Evolutionary conservation across 805 yeast genomes (phyloP), one percentile per base, ranked within the genome.

Genomic region (Sugiyamaella smithiae): DNA sequence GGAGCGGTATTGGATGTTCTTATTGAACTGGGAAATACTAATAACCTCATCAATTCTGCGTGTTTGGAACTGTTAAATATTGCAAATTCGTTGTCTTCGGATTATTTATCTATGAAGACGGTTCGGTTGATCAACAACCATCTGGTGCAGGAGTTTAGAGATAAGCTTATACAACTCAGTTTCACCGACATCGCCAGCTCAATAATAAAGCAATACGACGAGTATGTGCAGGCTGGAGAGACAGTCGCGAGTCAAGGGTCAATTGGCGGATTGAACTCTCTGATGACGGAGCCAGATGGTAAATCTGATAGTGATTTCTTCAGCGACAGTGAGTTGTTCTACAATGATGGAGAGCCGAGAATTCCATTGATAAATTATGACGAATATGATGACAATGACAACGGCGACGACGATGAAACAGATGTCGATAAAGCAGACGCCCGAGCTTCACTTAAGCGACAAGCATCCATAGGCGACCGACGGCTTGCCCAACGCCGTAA

Each of bases 11-110:
- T 86, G 49, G 60, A 64, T 1, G 68, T 80, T 43, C 70, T 85
- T 52, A 66, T 69, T 19, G 74, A 69, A 11, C 76, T 79, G 7
- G 69, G 74, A 5, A 66, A 70, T 25, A 66, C 67, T 32, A 81
- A 85, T 61, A 85, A 82, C 60, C 67, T 89, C 51, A 75, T 85
- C 2, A 85, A 81, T 59, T 88, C 97, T 0, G 77, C 90, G 4
- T 77, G 91, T 54, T 70, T 88, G 40, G 89, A 85, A 61, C 70
- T 90, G 32, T 51, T 66, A 45, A 49, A 49, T 33, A 26, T 46
- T 17, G 19, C 38, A 16, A 35, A 35, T 20, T 35, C 38, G 4
- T 14, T 35, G 12, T 35, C 38, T 14, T 35, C 38, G 8, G 38
- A 35, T 16, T 35, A 19, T 19, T 2, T 17, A 25, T 22, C 24